Evolutionary conservation across 1,139 yeast genomes (phyloP), one percentile per base, ranked within the genome.

Genomic region (Lodderomyces pseudojiufengensis): DNA sequence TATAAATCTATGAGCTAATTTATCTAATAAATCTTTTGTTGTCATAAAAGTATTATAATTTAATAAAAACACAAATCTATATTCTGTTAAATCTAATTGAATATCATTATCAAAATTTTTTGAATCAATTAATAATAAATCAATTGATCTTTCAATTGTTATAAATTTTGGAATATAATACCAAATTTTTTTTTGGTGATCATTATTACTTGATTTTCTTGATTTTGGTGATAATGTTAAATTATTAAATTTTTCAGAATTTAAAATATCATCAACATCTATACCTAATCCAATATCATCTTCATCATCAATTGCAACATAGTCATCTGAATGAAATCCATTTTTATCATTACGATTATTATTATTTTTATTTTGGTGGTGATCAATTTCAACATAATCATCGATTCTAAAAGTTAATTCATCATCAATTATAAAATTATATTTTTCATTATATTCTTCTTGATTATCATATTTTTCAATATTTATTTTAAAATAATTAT

Each of bases 181-280:
- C 5, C 20, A n/a, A n/a, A n/a, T n/a, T n/a, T n/a, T n/a, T n/a
- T n/a, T n/a, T n/a, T n/a, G n/a, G n/a, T n/a, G n/a, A n/a, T n/a
- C n/a, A n/a, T n/a, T n/a, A n/a, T n/a, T n/a, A 18, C 20, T 49
- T 18, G 20, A 18, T 18, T 18, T 18, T 18, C 20, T 18, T 18
- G 20, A 18, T 18, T 41, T 42, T 25, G 47, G 41, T 4, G 55
- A 47, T 11, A 63, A 47, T 8, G 61, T 50, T 37, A 66, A 56
- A 37, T 62, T 61, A 35, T 59, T 63, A 47, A 66, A 67, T 45
- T 63, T 67, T 9, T 66, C 73, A 0, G 70, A 61, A 38, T 65
- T 68, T 40, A 68, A 54, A 35, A 70, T 63, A 39, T 61, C 71
- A 45, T 70, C 76, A 8, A 68, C 74, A 46, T 69, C 73, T 34